These are phyloP conservation scores for Isabelozyma pseudorhagii DNA, from an alignment of 805 yeast genomes.

Conservation along the genomic window DNA sequence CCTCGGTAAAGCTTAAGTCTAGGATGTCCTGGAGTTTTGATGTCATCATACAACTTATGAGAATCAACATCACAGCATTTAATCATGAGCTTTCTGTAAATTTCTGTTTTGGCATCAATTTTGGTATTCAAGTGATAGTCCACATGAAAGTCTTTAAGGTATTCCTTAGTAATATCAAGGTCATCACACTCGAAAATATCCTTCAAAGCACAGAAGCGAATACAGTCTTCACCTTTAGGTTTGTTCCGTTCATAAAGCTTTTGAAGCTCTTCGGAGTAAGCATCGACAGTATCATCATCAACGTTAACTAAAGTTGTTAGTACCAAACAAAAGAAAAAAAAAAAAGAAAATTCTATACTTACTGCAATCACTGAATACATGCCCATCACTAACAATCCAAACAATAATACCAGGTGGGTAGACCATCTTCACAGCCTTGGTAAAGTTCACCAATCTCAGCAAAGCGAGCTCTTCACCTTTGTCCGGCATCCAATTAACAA, in stretches of 20 bases:
- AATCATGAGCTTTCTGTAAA: conserved; percentile 33
- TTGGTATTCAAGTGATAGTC: conserved; percentile 32
- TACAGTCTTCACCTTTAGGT: conserved; percentile 23
- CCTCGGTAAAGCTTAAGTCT: conserved; percentile 54
- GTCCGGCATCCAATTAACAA: conserved; percentile 48
- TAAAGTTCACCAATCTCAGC: conserved; percentile 26
- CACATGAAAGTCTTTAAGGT: conserved; percentile 18
- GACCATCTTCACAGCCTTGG: conserved; percentile 23
- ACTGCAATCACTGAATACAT: conserved; percentile 58
- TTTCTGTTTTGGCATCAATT: conserved; percentile 30
- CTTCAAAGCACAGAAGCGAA: conserved; percentile 32
- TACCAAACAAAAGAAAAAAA: not conserved
- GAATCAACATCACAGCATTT: conserved; percentile 37
- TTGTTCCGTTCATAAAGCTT: conserved; percentile 36
- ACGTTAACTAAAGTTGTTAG: conserved; percentile 39
- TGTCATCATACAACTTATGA: conserved; percentile 31
- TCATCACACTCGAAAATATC: conserved; percentile 27
- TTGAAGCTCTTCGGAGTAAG: conserved; percentile 44
- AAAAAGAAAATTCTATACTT: conserved; percentile 5
- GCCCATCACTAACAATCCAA: conserved; percentile 62
- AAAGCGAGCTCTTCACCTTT: conserved; percentile 45
- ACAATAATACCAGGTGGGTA: conserved; percentile 56
- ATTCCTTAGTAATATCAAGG: conserved; percentile 8
- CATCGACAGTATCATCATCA: conserved; percentile 51
- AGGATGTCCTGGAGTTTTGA: conserved; percentile 43